Conservation (phyloP, 2,329 filamentous ascomycete genomes). For the Whalleya microplaca region DNA sequence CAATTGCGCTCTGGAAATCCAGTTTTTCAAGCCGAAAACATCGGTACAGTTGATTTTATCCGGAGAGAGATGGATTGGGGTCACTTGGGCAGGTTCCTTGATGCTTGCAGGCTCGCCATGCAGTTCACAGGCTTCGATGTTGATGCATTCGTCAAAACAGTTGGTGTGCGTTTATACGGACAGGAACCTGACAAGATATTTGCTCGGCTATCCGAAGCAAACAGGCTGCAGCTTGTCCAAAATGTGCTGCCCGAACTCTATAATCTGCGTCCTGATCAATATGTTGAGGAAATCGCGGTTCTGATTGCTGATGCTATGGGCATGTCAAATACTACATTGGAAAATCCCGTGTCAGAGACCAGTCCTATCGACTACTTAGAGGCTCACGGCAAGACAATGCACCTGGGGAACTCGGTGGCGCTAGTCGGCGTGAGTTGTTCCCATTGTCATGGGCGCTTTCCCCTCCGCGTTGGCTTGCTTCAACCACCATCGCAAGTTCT, state of each 20-base stretch:
- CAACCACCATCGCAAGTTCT: neutral
- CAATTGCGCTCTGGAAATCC: neutral
- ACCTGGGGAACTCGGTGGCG: neutral
- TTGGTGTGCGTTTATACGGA: conserved; percentile 3
- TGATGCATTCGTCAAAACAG: neutral
- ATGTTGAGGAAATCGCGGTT: neutral
- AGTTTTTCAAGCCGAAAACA: neutral
- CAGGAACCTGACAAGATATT: neutral
- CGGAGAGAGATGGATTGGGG: neutral
- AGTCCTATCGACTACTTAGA: neutral
- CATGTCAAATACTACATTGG: neutral
- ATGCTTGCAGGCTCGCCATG: neutral
- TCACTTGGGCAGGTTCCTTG: neutral
- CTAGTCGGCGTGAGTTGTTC: neutral
- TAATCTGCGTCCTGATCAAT: neutral
- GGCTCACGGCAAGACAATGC: neutral
- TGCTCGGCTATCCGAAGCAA: neutral
- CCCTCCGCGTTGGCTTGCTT: conserved; percentile 2
- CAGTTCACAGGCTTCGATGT: neutral
- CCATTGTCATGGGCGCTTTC: neutral
- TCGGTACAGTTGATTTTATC: neutral
- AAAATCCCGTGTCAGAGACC: neutral
- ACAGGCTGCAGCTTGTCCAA: neutral
- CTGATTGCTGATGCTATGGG: neutral
- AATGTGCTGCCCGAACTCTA: neutral